Evolutionary conservation across 352 stramenopile species (phyloP), one percentile per base, ranked within the genome.

Genomic region (Globisporangium rhizosaccharum): DNA sequence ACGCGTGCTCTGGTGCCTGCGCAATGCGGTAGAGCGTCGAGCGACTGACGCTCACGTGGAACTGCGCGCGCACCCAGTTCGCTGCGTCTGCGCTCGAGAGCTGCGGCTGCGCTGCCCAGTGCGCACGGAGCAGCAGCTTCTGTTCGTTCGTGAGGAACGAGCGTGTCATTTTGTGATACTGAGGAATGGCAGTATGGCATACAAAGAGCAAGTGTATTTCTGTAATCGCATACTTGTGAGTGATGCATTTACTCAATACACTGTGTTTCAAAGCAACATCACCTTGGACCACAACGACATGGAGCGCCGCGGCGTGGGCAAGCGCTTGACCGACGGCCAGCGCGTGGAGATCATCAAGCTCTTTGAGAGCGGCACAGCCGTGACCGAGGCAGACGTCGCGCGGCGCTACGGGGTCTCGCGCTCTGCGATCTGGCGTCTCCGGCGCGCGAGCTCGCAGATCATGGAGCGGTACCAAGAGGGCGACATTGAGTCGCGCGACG

Each of bases 301-400:
- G 67, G 71, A 73, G 37, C 71, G 71, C 17, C 67, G 71, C 30
- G 71, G 71, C 14, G 68, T 73, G 54, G 70, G 72, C 49, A 78
- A 78, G 62, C 72, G 72, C 20, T 58, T 81, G 45, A 81, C 70
- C 25, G 70, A 81, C 51, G 68, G 68, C 14, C 72, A 81, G 62
- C 72, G 70, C 55, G 66, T 81, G 59, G 72, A 81, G 67, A 81
- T 79, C 67, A 71, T 81, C 63, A 73, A 81, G 62, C 54, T 79
- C 30, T 72, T 76, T 51, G 64, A 79, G 37, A 76, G 68, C 49
- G 71, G 70, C 33, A 63, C 67, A 51, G 57, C 50, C 36, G 59
- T 81, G 44, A 75, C 65, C 4, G 69, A 79, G 61, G 68, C 67
- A 8, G 67, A 81, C 46, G 59, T 81, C 49, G 72, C 72, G 33